A percentile compares a stretch with the other conserved stretches of the same genome.
Conservation (phyloP, 1,284 basidiomycete species). For the Austroboletus olivaceoglutinosus region DNA sequence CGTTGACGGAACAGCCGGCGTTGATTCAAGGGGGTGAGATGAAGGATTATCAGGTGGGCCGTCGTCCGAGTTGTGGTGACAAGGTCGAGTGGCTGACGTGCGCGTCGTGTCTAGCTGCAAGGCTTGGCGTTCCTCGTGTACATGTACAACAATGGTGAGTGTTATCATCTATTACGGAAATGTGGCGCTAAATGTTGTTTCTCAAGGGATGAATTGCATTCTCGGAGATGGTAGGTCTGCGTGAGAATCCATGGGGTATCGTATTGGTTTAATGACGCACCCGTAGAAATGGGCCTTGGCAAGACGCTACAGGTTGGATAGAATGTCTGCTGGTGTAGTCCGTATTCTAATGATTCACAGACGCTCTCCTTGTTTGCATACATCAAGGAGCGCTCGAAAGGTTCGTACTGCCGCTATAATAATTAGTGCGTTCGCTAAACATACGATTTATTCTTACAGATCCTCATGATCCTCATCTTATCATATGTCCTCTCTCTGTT, state of each 20-base stretch:
- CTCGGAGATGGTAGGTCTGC: conserved; percentile 52
- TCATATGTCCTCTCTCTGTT: conserved; percentile 63
- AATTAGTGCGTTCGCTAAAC: neutral
- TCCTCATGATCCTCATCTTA: conserved; percentile 49
- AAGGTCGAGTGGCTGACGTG: conserved; percentile 3
- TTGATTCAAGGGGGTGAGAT: conserved; percentile 47
- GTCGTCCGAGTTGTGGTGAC: neutral
- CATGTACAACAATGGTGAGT: conserved; percentile 56
- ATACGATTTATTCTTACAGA: conserved; percentile 20
- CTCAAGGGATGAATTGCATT: conserved; percentile 55
- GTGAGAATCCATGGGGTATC: neutral
- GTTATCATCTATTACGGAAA: neutral
- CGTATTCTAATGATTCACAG: conserved; percentile 27
- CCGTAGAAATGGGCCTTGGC: conserved; percentile 57
- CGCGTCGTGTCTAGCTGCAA: conserved; percentile 36
- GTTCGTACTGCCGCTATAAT: conserved; percentile 25
- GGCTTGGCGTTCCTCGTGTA: conserved; percentile 53
- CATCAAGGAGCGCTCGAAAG: conserved; percentile 44
- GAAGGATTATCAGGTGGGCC: conserved; percentile 60
- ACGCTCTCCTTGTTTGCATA: conserved; percentile 60
- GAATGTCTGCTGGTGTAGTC: neutral
- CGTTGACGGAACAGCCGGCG: conserved; percentile 45
- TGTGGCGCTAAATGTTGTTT: neutral
- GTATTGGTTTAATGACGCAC: neutral
- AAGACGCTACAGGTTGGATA: conserved; percentile 56